A percentile compares a stretch with the other conserved stretches of the same genome.
Evolutionary conservation across 2,329 filamentous ascomycete genomes (phyloP).

Genomic region (Colletotrichum salicis): DNA sequence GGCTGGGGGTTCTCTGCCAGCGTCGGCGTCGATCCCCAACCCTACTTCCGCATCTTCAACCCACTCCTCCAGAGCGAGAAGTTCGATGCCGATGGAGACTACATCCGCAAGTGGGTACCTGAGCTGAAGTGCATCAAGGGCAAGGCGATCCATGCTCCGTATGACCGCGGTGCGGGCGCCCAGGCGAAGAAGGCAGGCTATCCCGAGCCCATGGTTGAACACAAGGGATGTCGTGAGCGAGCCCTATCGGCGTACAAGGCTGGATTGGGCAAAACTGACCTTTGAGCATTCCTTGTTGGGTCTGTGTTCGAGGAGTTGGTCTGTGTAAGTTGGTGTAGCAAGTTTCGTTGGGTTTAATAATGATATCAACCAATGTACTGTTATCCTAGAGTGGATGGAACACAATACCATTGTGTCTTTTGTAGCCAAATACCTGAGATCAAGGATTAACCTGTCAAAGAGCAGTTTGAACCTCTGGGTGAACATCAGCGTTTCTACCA

Average conservation of each 20-base stretch:
- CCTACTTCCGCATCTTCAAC: constrained; percentile 93
- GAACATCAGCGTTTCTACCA: too few species aligned
- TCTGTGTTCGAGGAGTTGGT: background rate
- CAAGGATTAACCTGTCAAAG: too few species aligned
- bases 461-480: too few species aligned
- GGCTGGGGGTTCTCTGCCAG: constrained; percentile 69
- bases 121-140: constrained; percentile 74
- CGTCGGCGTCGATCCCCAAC: constrained; percentile 84
- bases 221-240: constrained; percentile 74
- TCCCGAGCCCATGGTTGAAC: constrained; percentile 78
- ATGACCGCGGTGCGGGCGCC: constrained; percentile 69
- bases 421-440: too few species aligned
- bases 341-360: background rate
- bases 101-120: constrained; percentile 84
- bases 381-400: background rate
- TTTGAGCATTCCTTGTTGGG: background rate
- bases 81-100: constrained; percentile 82
- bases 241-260: constrained; percentile 78
- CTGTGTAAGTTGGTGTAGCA: background rate
- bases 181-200: constrained; percentile 76
- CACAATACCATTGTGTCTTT: too few species aligned
- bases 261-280: constrained; percentile 55
- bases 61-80: constrained; percentile 86
- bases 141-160: constrained; percentile 84
- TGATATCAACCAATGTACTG: background rate